Conservation (phyloP, 768 basidiomycete species). For the Cystobasidium tubakii region DNA sequence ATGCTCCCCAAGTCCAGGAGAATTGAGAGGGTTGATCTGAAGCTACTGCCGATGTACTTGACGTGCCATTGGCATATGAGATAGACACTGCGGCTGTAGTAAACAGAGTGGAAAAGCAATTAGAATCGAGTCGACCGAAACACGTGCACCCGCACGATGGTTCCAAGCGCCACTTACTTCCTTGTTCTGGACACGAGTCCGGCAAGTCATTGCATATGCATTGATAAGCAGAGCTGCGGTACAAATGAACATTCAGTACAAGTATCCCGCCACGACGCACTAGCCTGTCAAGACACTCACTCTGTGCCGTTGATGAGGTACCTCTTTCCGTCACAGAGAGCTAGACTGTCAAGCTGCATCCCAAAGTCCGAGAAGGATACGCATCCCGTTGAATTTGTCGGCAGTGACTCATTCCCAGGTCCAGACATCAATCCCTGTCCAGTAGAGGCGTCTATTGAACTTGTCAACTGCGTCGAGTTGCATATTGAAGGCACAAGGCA, state of each 20-base stretch:
- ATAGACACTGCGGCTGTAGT: conserved; percentile 10
- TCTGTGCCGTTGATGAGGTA: background rate
- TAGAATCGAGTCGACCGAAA: background rate
- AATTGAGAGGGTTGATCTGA: conserved; percentile 2
- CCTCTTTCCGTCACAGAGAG: background rate
- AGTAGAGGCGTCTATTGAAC: background rate
- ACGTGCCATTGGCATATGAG: conserved; percentile 19
- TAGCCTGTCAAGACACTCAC: background rate
- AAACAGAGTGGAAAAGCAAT: background rate
- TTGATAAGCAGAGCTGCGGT: background rate
- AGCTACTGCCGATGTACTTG: background rate
- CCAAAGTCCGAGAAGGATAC: conserved; percentile 1
- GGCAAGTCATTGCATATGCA: conserved; percentile 18
- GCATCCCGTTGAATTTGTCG: background rate
- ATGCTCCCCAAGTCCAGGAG: conserved; percentile 26
- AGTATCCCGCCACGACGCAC: background rate
- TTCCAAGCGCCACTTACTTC: background rate
- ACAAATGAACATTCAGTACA: background rate
- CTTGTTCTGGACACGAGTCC: conserved; percentile 11
- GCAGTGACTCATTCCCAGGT: background rate
- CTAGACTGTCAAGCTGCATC: background rate
- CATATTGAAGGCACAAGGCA: background rate
- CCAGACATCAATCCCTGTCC: background rate
- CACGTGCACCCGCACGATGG: background rate
- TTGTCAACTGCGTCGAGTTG: background rate